Percentiles rank a stretch among this genome's conserved stretches.
phyloP scores from a whole-genome alignment of 495 filamentous ascomycete genomes.

The Viridothelium virens region DNA sequence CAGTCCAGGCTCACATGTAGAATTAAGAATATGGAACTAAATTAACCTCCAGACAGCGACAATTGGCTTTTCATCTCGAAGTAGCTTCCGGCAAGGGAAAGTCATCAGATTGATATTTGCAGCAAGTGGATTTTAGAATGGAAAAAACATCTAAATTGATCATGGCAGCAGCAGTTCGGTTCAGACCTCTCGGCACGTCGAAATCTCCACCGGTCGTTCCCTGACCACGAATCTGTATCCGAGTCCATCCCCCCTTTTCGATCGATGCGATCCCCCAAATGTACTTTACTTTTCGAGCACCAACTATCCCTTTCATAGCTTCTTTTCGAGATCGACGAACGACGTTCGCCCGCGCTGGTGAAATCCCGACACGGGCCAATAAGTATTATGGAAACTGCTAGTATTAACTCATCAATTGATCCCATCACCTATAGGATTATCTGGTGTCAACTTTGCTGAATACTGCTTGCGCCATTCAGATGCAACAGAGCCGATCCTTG shows the following conservation, averaged over 20 bases:
- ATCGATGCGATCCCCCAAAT: constrained; percentile 6
- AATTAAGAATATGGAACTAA: background rate
- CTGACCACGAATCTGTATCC: background rate
- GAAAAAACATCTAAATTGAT: constrained; percentile 1
- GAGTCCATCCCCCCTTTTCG: background rate
- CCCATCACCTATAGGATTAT: background rate
- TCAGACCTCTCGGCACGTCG: background rate
- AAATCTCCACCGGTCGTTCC: background rate
- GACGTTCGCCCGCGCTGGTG: constrained; percentile 1
- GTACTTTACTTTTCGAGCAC: background rate
- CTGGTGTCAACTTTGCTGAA: no score
- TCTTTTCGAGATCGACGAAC: constrained; percentile 6
- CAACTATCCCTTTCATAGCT: background rate
- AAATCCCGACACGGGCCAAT: background rate
- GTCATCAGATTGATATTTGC: no score
- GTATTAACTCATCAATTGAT: background rate
- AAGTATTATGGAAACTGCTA: background rate
- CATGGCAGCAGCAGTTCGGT: constrained; percentile 10
- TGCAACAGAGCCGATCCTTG: no score
- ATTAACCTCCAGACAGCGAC: background rate
- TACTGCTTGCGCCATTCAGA: no score
- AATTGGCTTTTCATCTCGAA: no score
- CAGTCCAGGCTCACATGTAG: background rate
- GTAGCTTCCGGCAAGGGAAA: no score
- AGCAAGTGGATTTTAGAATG: background rate